A percentile compares a stretch with the other conserved stretches of the same genome.
phyloP scores from a whole-genome alignment of 441 rosid genomes.

The Gossypium lobatum region DNA sequence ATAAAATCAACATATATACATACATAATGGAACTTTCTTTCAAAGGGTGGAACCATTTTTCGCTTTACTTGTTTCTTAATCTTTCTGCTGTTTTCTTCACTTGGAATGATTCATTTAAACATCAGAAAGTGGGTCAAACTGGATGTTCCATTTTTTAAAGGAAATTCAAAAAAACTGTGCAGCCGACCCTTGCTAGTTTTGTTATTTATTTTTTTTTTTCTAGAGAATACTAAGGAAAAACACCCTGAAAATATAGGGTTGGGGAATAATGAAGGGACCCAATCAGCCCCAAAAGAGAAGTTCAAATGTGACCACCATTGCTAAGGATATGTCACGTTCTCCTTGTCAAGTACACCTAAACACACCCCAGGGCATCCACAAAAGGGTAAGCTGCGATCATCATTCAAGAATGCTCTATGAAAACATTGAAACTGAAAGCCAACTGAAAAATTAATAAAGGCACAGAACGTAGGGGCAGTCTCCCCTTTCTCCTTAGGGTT shows the following conservation, averaged over 20 bases:
- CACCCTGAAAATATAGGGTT: neutral
- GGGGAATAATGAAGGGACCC: neutral
- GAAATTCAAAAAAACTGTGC: neutral
- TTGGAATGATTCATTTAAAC: neutral
- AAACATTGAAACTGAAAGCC: neutral
- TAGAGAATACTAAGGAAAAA: no score
- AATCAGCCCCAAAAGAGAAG: neutral
- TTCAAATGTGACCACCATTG: neutral
- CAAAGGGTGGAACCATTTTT: neutral
- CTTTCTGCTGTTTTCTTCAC: neutral
- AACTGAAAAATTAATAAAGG: neutral
- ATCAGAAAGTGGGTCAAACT: slow-evolving; percentile 7
- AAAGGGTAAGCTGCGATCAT: neutral
- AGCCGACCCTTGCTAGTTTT: neutral
- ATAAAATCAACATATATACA: neutral
- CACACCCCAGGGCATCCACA: neutral
- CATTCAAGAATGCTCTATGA: neutral
- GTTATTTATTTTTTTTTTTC: no score
- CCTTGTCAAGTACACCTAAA: slow-evolving; percentile 1
- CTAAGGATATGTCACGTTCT: slow-evolving; percentile 21
- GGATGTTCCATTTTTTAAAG: neutral
- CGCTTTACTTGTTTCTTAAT: neutral
- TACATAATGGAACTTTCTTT: neutral
- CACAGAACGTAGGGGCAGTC: neutral
- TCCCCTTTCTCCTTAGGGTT: neutral